These are phyloP conservation scores for Cyclocybe aegerita DNA, from an alignment of 768 basidiomycete genomes.

Conservation along the genomic window DNA sequence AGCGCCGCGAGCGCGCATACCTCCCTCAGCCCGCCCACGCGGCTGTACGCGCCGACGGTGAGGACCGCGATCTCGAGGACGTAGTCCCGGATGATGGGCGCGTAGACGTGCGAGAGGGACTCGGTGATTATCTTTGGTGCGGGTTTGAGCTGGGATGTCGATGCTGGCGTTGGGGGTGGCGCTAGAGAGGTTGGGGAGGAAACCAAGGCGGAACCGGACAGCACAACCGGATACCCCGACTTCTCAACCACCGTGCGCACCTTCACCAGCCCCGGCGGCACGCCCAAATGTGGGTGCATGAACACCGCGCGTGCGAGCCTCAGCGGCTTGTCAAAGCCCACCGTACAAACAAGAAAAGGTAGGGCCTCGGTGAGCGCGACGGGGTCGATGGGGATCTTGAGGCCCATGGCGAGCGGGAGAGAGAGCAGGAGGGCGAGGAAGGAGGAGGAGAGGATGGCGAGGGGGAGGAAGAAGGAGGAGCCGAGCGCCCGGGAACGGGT, in stretches of 20 bases:
- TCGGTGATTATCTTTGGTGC: slow-evolving; percentile 84
- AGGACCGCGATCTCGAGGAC: slow-evolving; percentile 90
- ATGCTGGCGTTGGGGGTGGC: slow-evolving; percentile 26
- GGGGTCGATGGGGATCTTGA: slow-evolving; percentile 88
- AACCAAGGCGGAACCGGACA: slow-evolving; percentile 9
- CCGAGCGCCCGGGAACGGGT: slow-evolving; percentile 86
- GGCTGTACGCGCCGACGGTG: slow-evolving; percentile 80
- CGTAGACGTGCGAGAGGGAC: slow-evolving; percentile 76
- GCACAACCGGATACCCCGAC: slow-evolving; percentile 12
- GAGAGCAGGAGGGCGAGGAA: slow-evolving; percentile 83
- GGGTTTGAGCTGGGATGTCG: slow-evolving; percentile 51
- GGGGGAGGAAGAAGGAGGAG: slow-evolving; percentile 53
- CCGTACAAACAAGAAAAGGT: slow-evolving; percentile 95
- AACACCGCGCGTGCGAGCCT: slow-evolving; percentile 89
- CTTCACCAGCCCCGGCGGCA: slow-evolving; percentile 9
- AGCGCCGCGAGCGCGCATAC: slow-evolving; percentile 94
- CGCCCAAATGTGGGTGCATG: slow-evolving; percentile 50
- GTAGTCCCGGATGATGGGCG: slow-evolving; percentile 89
- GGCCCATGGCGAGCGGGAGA: slow-evolving; percentile 68
- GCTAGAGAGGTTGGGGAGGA: slow-evolving; percentile 20
- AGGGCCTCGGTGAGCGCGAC: slow-evolving; percentile 93
- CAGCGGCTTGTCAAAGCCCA: slow-evolving; percentile 97
- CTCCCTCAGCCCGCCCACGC: slow-evolving; percentile 87
- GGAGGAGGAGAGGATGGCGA: slow-evolving; percentile 77
- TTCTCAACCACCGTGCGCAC: background rate